These are phyloP conservation scores for Begonia masoniana DNA, from an alignment of 306 rosid species.

Conservation along the genomic window DNA sequence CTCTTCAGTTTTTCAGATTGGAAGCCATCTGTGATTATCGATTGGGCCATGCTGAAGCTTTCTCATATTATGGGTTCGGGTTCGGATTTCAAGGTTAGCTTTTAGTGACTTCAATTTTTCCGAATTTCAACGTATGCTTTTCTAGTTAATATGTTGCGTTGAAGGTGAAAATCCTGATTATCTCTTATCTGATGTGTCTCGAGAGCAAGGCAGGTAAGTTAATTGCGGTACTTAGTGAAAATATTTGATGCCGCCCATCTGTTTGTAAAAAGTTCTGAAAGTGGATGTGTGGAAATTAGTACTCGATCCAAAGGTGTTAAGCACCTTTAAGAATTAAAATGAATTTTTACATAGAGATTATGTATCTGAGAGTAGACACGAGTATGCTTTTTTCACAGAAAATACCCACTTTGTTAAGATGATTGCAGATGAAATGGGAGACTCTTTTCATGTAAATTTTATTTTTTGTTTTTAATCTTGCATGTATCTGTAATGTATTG, in stretches of 20 bases:
- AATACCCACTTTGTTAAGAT: too few species aligned
- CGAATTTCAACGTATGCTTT: not conserved
- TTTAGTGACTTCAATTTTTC: not conserved
- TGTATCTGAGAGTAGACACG: too few species aligned
- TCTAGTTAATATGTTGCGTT: not conserved
- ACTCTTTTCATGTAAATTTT: too few species aligned
- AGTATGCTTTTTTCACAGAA: too few species aligned
- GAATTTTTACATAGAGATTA: too few species aligned
- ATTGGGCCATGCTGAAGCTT: constrained; percentile 9
- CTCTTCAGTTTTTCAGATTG: constrained; percentile 25
- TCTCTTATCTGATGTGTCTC: too few species aligned
- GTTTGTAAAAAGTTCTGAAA: constrained; percentile 15
- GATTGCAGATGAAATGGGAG: too few species aligned
- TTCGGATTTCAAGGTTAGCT: constrained; percentile 44
- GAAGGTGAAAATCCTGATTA: too few species aligned
- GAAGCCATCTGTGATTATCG: constrained; percentile 11
- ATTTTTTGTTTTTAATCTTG: not conserved
- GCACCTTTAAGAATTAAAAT: too few species aligned
- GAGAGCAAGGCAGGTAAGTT: not conserved
- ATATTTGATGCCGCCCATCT: constrained; percentile 7
- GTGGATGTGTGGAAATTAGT: not conserved
- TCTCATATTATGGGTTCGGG: constrained; percentile 9
- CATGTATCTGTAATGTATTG: constrained; percentile 1
- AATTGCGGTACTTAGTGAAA: not conserved
- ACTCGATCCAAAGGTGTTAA: too few species aligned